Evolutionary conservation across 1,284 basidiomycete genomes (phyloP).

Genomic region (Bjerkandera adusta): DNA sequence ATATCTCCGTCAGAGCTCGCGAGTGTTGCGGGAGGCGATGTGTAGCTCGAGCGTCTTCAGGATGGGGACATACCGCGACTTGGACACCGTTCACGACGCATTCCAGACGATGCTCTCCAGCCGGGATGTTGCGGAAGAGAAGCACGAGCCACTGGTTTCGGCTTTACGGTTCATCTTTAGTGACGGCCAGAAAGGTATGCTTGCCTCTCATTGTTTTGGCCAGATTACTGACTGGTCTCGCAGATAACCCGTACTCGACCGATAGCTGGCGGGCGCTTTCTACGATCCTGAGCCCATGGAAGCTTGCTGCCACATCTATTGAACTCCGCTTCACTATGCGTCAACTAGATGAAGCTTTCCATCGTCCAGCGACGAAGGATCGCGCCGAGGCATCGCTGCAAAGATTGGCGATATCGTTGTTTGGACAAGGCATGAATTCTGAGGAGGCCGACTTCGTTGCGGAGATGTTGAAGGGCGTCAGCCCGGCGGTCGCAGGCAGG

Average conservation of each 20-base stretch:
- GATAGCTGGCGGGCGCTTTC: conserved; percentile 61
- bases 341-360: conserved; percentile 63
- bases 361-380: conserved; percentile 50
- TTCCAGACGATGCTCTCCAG: conserved; percentile 62
- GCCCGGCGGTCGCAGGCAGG: conserved; percentile 62
- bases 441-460: conserved; percentile 80
- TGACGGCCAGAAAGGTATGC: conserved; percentile 38
- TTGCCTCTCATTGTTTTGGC: not conserved
- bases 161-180: conserved; percentile 62
- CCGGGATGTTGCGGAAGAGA: conserved; percentile 45
- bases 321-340: conserved; percentile 73
- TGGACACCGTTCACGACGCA: conserved; percentile 62
- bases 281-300: conserved; percentile 75
- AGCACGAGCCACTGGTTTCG: conserved; percentile 63
- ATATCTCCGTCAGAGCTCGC: conserved; percentile 44
- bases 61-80: conserved; percentile 67
- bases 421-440: conserved; percentile 66
- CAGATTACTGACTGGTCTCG: too few species aligned
- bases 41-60: conserved; percentile 64
- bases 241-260: not conserved
- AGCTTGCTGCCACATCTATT: conserved; percentile 73
- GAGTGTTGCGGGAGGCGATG: conserved; percentile 51
- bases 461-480: conserved; percentile 71
- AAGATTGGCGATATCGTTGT: conserved; percentile 60
- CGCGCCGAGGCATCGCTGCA: conserved; percentile 57